phyloP scores from a whole-genome alignment of 306 rosid genomes.

The Acacia acuminata region DNA sequence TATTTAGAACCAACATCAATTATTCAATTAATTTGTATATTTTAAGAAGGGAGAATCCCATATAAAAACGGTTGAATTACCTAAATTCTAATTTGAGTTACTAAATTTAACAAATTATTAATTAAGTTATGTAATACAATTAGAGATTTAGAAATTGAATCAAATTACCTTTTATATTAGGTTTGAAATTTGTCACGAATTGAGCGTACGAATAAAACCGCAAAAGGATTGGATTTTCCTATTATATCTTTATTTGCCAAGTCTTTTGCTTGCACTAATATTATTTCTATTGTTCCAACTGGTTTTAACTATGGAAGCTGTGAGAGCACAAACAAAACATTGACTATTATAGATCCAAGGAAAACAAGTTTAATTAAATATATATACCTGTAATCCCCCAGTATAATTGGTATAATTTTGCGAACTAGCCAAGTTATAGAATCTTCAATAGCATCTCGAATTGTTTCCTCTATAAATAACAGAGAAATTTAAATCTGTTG shows the following conservation, averaged over 20 bases:
- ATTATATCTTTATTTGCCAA: constrained; percentile 74
- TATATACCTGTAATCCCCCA: constrained; percentile 93
- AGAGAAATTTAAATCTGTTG: not conserved
- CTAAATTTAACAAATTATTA: too few relatives aligned
- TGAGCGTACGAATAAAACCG: constrained; percentile 77
- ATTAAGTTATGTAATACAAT: too few relatives aligned
- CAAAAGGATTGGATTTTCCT: constrained; percentile 95
- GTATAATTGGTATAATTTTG: constrained; percentile 70
- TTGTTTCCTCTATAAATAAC: constrained; percentile 64
- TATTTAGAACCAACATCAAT: too few relatives aligned
- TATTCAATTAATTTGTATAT: too few relatives aligned
- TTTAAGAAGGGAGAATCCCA: too few relatives aligned
- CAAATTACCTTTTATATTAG: constrained; percentile 10
- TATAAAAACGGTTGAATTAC: too few relatives aligned
- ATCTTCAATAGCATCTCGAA: constrained; percentile 90
- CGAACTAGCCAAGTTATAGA: constrained; percentile 94
- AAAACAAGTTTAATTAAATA: not conserved
- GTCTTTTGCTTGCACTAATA: constrained; percentile 87
- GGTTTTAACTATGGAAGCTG: constrained; percentile 83
- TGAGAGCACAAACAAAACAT: constrained; percentile 12
- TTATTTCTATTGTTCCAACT: constrained; percentile 78
- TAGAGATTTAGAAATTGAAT: too few relatives aligned
- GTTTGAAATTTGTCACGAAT: constrained; percentile 64
- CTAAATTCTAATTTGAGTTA: too few relatives aligned
- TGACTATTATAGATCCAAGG: not conserved